Conservation (phyloP, 345 rosid genomes). For the Trapa incisa region DNA sequence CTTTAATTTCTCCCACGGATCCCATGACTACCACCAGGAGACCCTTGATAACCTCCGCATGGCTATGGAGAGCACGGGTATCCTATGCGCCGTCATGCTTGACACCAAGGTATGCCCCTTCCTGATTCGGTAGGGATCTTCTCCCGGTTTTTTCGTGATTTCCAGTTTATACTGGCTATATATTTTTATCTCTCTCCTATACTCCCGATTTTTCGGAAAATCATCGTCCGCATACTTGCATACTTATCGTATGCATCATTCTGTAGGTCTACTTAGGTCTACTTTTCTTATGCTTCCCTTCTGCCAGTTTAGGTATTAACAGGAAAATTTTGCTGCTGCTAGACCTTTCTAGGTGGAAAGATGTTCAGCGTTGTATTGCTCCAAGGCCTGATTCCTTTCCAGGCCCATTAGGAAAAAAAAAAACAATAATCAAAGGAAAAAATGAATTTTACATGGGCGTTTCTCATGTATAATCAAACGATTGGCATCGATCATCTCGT, state of each 20-base stretch:
- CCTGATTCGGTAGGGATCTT: neutral
- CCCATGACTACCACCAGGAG: conserved; percentile 89
- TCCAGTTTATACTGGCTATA: neutral
- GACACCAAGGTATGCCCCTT: conserved; percentile 57
- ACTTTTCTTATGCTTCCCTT: neutral
- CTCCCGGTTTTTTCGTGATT: neutral
- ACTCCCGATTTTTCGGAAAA: neutral
- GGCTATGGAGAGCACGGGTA: conserved; percentile 81
- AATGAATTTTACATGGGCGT: neutral
- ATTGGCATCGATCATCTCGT: neutral
- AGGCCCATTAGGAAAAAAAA: neutral
- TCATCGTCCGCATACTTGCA: neutral
- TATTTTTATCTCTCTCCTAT: neutral
- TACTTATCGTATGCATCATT: neutral
- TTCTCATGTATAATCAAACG: neutral
- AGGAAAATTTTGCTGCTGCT: neutral
- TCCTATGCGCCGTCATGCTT: conserved; percentile 97
- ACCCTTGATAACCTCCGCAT: conserved; percentile 78
- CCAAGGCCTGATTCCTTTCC: neutral
- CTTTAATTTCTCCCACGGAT: conserved; percentile 96
- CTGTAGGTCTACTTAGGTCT: neutral
- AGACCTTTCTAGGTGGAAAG: neutral
- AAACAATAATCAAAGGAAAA: neutral
- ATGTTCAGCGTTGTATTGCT: neutral
- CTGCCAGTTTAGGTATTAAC: neutral